Evolutionary conservation across 108 stramenopile genomes (phyloP).

Genomic region (Nannochloropsis gaditana): DNA sequence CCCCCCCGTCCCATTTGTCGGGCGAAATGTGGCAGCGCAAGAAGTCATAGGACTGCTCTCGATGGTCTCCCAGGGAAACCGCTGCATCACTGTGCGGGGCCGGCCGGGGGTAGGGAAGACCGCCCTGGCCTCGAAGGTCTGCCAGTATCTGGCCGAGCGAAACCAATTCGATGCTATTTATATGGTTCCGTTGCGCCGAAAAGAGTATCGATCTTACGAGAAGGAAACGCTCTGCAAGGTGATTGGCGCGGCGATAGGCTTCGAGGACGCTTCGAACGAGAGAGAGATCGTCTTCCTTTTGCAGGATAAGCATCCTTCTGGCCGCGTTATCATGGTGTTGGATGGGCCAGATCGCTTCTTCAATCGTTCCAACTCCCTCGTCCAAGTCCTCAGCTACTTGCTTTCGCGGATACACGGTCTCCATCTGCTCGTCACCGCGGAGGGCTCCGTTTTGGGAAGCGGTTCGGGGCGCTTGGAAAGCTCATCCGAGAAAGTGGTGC

Average conservation of each 20-base stretch:
- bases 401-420: not conserved
- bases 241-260: not conserved
- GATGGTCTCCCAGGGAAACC: conserved; percentile 18
- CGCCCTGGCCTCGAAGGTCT: conserved; percentile 31
- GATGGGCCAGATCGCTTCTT: not conserved
- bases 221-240: conserved; percentile 9
- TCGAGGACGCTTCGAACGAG: not conserved
- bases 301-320: conserved; percentile 4
- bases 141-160: conserved; percentile 30
- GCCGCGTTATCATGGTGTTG: not conserved
- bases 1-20: not conserved
- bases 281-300: not conserved
- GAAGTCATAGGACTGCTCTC: not conserved
- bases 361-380: conserved; percentile 3
- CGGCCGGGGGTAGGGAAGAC: conserved; percentile 36
- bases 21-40: conserved; percentile 25
- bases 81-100: conserved; percentile 35
- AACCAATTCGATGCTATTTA: conserved; percentile 30
- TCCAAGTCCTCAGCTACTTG: not conserved
- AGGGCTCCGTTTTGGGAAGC: conserved; percentile 14
- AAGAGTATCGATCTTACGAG: not conserved
- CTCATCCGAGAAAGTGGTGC: not conserved
- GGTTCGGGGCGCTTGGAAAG: not conserved
- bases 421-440: not conserved
- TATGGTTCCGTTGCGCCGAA: not conserved